Base-by-base conservation (phyloP, 2,329 filamentous ascomycete genomes). In the Colletotrichum magnum region DNA sequence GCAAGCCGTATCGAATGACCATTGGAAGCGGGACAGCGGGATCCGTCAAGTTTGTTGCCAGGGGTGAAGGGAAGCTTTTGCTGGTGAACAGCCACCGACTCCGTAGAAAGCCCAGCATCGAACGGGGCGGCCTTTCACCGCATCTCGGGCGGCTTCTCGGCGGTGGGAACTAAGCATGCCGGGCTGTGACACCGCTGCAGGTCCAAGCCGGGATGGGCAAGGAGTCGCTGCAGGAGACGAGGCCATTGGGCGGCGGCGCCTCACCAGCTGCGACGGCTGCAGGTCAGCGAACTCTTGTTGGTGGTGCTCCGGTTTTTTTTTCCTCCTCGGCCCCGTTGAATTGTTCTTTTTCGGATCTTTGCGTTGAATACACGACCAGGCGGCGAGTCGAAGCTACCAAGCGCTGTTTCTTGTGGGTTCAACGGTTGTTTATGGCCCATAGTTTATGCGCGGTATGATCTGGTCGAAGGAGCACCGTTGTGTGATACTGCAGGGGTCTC, bases 61-160 rank as follows among this genome's bases (percentile, higher is more conserved):
- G 24, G 41, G 47, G 58, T 21, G 36, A 26, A 48, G 51, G 48
- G 28, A 58, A 56, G 16, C 26, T 39, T 28, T 59, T 56, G 66
- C 58, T 69, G 61, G 62, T 51, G 60, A 50, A 50, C 13, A n/a
- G 21, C 48, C 15, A 21, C 36, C 50, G 47, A 52, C 32, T 59
- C 28, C 24, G 32, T 57, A 16, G 13, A 24, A 32, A 16, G 36
- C 50, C 41, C 50, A 52, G 24, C 26, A 53, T 58, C 50, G 64
- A 60, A 64, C 61, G 48, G 56, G 41, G 66, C 66, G 48, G 56
- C 26, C 66, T 60, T 69, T 69, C 66, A 69, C 66, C 66, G 66
- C 66, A 69, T 69, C 51, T 66, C 66, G 66, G 62, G 50, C 50
- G 56, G 62, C 43, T 60, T 15, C 50, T 65, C 66, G 62, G 66